Base-by-base conservation (phyloP, 2,329 filamentous ascomycete species). In the Colletotrichum simmondsii region DNA sequence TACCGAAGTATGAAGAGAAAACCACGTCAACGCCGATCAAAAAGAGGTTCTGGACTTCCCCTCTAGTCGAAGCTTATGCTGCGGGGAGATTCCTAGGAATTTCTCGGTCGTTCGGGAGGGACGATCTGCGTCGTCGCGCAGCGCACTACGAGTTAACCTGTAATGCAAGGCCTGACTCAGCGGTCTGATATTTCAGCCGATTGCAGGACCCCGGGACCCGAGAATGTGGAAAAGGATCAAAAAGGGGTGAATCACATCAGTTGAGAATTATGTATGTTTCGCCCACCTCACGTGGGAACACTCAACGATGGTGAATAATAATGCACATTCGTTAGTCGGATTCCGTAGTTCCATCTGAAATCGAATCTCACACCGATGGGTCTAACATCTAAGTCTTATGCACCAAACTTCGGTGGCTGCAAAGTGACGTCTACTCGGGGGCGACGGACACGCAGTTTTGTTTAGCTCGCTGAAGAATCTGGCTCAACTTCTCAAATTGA, bases 61-160 rank as follows among this genome's bases (percentile, higher is more conserved):
- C 30, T 63, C 42, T 60, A 32, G 46, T 22, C 24, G 57, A 67
- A 71, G 62, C 26, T 66, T 66, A 12, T 66, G 14, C 32, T 12
- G 14, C 24, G 35, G 54, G 68, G 68, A 35, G 32, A 5, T 22
- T 46, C 62, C 68, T 28, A 42, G 68, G 30, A 66, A 16, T 14
- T 10, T 66, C n/a, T 71, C 64, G 49, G 57, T 10, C 26, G 6
- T 32, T 67, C 52, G 68, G 68, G 57, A 37, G 56, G 26, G 49
- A 46, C 46, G 57, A 12, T 26, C 32, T 52, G 63, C 49, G 32
- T 7, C 28, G 42, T 7, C 28, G 42, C 26, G 16, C 16, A 42
- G 37, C 16, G 37, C 37, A 19, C 52, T 26, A 32, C 42, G 10
- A 46, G 32, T 32, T 24, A 6, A 26, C 28, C 54, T n/a, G 54